These are phyloP conservation scores for Lodderomyces orthopsilosis DNA, from an alignment of 1,139 yeast species.

Conservation along the genomic window DNA sequence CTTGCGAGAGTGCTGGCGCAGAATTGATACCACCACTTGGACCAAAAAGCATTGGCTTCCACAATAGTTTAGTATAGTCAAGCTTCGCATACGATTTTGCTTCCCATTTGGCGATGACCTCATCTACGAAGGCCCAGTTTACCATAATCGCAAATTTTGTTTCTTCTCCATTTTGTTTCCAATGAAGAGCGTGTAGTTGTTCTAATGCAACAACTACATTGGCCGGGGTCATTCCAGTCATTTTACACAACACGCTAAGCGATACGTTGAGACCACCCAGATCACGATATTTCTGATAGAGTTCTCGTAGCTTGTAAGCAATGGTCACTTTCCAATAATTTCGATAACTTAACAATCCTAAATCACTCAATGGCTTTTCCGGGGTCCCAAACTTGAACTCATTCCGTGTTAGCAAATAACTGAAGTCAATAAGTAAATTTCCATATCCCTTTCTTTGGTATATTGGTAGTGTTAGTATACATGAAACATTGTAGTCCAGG, in stretches of 20 bases:
- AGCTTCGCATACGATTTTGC: conserved; percentile 52
- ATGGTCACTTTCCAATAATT: conserved; percentile 80
- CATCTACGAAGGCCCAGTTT: conserved; percentile 43
- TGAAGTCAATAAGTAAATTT: conserved; percentile 80
- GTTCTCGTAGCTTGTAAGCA: conserved; percentile 39
- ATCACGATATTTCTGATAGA: conserved; percentile 24
- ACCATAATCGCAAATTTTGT: conserved; percentile 54
- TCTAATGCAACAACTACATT: conserved; percentile 89
- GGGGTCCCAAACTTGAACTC: conserved; percentile 90
- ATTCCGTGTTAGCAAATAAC: conserved; percentile 70
- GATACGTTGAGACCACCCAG: conserved; percentile 31
- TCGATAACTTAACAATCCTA: conserved; percentile 82
- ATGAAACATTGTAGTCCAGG: conserved; percentile 79
- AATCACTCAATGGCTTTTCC: conserved; percentile 86
- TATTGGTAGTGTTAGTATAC: conserved; percentile 86
- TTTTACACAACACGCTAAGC: conserved; percentile 56
- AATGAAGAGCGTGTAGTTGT: conserved; percentile 58
- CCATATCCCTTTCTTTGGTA: conserved; percentile 91
- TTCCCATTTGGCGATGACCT: conserved; percentile 52
- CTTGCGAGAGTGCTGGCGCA: conserved; percentile 35
- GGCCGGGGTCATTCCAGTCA: conserved; percentile 84
- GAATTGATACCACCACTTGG: conserved; percentile 79
- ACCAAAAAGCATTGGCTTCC: conserved; percentile 84
- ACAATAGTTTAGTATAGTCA: conserved; percentile 52
- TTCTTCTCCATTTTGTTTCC: conserved; percentile 36